These are phyloP conservation scores for Osmanthus fragrans DNA, from an alignment of 257 asterid species.

Conservation along the genomic window DNA sequence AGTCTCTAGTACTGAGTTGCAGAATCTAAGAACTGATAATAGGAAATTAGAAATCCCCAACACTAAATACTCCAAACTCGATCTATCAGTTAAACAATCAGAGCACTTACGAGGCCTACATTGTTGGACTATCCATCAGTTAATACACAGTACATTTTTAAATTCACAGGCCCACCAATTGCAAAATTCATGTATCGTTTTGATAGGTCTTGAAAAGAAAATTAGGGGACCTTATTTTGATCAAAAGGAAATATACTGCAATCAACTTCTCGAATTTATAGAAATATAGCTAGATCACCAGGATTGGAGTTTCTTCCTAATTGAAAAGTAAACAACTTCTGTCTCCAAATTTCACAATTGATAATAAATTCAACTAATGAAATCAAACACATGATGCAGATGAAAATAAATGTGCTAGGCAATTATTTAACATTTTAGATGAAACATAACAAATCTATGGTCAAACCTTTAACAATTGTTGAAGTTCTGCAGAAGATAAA, in stretches of 20 bases:
- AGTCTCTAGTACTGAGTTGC: not conserved
- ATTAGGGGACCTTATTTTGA: not conserved
- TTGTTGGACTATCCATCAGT: not conserved
- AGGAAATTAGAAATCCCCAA: not conserved
- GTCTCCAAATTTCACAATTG: not conserved
- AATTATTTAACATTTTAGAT: slow-evolving; percentile 5
- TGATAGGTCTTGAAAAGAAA: not conserved
- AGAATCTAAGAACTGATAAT: not conserved
- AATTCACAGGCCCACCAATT: not conserved
- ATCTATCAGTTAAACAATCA: not conserved
- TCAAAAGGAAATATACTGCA: not conserved
- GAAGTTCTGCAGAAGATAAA: slow-evolving; percentile 45
- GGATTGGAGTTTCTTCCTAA: not conserved
- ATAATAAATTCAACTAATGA: not conserved
- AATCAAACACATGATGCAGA: not conserved
- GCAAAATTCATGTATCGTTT: not conserved
- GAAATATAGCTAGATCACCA: slow-evolving; percentile 9
- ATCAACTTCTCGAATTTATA: slow-evolving; percentile 14
- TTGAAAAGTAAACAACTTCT: not conserved
- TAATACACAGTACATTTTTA: not conserved
- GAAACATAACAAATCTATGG: slow-evolving; percentile 14
- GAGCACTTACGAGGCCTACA: not conserved
- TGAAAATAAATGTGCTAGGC: not conserved
- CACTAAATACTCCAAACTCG: not conserved
- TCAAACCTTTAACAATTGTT: slow-evolving; percentile 63